Percentiles rank a stretch among this genome's conserved stretches.
Conservation (phyloP, 768 basidiomycete species). For the Paxillus involutus region DNA sequence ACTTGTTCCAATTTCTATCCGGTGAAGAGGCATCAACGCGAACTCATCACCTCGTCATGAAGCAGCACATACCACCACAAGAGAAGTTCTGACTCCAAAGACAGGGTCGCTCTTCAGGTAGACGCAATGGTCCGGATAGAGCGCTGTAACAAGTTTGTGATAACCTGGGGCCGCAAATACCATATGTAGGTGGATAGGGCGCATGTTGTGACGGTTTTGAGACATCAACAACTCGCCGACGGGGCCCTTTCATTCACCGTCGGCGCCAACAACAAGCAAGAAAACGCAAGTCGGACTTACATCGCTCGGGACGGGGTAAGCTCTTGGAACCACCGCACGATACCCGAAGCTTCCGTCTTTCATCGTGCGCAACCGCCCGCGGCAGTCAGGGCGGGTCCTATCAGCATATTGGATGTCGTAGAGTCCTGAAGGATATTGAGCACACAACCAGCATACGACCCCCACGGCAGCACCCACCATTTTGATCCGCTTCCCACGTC, state of each 20-base stretch:
- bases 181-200: conserved; percentile 82
- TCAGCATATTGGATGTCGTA: conserved; percentile 55
- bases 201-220: conserved; percentile 69
- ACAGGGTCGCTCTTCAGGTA: conserved; percentile 73
- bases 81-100: conserved; percentile 78
- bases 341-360: conserved; percentile 68
- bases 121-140: conserved; percentile 71
- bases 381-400: conserved; percentile 64
- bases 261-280: conserved; percentile 2
- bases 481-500: conserved; percentile 80
- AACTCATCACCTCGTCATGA: background rate
- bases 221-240: conserved; percentile 59
- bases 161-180: conserved; percentile 70
- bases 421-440: conserved; percentile 10
- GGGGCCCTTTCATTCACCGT: conserved; percentile 49
- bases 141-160: conserved; percentile 68
- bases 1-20: conserved; percentile 53
- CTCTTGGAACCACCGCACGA: conserved; percentile 65
- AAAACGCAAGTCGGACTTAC: conserved; percentile 28
- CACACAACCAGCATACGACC: conserved; percentile 20
- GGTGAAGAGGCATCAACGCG: background rate
- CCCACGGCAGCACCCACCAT: conserved; percentile 40
- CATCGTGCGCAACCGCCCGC: conserved; percentile 60
- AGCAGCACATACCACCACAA: conserved; percentile 61
- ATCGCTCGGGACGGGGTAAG: conserved; percentile 79